Conservation (phyloP, 345 rosid genomes). For the Citrus cavaleriei region DNA sequence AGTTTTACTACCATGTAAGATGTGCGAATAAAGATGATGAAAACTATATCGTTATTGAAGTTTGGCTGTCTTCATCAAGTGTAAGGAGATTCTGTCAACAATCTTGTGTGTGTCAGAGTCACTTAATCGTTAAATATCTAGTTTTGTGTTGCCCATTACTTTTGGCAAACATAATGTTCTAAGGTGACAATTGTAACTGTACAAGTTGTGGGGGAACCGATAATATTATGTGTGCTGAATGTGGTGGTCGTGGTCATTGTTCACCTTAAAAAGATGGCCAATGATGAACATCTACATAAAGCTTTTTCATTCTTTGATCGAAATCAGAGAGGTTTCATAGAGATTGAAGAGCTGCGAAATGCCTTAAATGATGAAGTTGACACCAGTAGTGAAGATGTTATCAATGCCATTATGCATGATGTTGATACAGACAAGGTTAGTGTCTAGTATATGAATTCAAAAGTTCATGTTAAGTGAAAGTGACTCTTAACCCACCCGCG, state of each 20-base stretch:
- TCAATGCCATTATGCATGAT: too few species aligned
- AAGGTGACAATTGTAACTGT: conserved; percentile 11
- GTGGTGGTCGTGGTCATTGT: conserved; percentile 81
- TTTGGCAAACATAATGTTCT: background rate
- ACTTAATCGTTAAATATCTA: background rate
- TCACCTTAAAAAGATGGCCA: too few species aligned
- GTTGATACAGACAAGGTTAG: too few species aligned
- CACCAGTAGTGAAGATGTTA: too few species aligned
- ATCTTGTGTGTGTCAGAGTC: background rate
- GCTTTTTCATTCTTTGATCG: too few species aligned
- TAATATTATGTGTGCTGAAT: conserved; percentile 72
- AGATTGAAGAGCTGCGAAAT: too few species aligned
- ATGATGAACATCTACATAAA: too few species aligned
- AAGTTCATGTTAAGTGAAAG: too few species aligned
- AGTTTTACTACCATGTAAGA: background rate
- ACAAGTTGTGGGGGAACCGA: conserved; percentile 91
- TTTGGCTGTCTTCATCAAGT: background rate
- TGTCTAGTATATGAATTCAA: too few species aligned
- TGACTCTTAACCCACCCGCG: too few species aligned
- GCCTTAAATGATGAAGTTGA: too few species aligned
- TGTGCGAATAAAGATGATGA: background rate
- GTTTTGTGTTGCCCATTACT: background rate
- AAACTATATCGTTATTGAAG: background rate
- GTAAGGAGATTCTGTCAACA: background rate
- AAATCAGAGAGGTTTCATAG: too few species aligned